Conservation (phyloP, 2,329 filamentous ascomycete genomes). For the Fusarium graminum region DNA sequence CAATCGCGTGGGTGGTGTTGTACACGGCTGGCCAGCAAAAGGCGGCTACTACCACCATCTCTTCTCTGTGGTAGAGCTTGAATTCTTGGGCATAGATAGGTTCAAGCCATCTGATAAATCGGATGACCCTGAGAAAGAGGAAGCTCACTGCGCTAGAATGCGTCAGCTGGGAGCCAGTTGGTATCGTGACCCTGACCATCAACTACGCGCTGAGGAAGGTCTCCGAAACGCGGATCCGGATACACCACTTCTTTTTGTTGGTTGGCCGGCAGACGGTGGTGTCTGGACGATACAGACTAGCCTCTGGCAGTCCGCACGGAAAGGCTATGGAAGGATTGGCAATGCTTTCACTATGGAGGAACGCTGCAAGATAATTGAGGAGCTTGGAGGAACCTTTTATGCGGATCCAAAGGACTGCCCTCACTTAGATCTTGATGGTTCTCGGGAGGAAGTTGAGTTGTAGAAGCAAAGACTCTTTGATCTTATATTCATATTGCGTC, state of each 20-base stretch:
- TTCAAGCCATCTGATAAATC: constrained; percentile 2
- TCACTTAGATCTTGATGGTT: too few species aligned
- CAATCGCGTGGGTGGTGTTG: not conserved
- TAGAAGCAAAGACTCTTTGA: too few species aligned
- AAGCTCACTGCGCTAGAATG: constrained; percentile 5
- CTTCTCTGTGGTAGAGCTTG: constrained; percentile 5
- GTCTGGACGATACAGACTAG: not conserved
- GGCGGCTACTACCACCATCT: not conserved
- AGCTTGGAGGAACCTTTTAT: not conserved
- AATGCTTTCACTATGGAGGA: constrained; percentile 6
- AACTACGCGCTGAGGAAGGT: not conserved
- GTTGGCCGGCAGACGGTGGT: not conserved
- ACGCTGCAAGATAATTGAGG: not conserved
- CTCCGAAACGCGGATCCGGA: not conserved
- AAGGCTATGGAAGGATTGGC: not conserved
- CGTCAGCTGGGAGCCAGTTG: constrained; percentile 1
- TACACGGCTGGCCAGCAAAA: constrained; percentile 5
- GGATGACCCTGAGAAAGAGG: not conserved
- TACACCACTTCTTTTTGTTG: not conserved
- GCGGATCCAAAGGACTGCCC: too few species aligned
- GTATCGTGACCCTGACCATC: not conserved
- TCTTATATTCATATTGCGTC: too few species aligned
- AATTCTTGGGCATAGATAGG: constrained; percentile 2
- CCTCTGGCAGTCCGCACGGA: not conserved
- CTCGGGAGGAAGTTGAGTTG: too few species aligned